Evolutionary conservation across 306 rosid genomes (phyloP).

Genomic region (Inga laurina): DNA sequence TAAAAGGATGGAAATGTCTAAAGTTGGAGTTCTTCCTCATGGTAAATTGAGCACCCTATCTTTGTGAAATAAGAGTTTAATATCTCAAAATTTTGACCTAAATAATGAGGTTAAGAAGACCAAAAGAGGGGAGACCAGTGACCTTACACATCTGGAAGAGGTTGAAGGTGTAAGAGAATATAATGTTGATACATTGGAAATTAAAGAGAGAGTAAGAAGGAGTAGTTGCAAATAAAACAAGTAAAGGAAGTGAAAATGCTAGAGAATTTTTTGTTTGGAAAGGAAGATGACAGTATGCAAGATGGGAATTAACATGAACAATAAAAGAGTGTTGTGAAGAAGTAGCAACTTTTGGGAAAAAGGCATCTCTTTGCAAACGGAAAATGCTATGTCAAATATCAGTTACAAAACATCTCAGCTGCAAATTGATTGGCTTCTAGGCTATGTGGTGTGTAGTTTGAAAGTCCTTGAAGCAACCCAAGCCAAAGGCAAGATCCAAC

Average conservation of each 20-base stretch:
- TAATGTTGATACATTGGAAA: conserved; percentile 33
- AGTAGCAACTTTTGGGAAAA: no score
- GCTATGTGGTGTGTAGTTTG: no score
- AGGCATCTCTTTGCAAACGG: no score
- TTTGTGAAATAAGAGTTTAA: conserved; percentile 64
- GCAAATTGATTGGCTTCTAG: no score
- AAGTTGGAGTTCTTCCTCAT: no score
- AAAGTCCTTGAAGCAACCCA: no score
- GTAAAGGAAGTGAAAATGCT: conserved; percentile 74
- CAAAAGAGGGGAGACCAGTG: conserved; percentile 37
- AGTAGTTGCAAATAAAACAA: conserved; percentile 45
- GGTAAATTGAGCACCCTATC: not conserved
- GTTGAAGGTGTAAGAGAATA: conserved; percentile 30
- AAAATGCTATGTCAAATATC: no score
- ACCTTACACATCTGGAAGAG: conserved; percentile 27
- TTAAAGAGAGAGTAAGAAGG: conserved; percentile 55
- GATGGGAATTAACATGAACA: not conserved
- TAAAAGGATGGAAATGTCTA: no score
- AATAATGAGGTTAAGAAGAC: conserved; percentile 40
- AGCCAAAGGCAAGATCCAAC: no score
- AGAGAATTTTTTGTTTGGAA: conserved; percentile 71
- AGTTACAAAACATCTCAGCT: no score
- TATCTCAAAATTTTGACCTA: conserved; percentile 50
- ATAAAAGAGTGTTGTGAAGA: no score
- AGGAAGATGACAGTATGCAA: conserved; percentile 44